Evolutionary conservation across 2,329 filamentous ascomycete genomes (phyloP).

Genomic region (Bipolaris victoriae): DNA sequence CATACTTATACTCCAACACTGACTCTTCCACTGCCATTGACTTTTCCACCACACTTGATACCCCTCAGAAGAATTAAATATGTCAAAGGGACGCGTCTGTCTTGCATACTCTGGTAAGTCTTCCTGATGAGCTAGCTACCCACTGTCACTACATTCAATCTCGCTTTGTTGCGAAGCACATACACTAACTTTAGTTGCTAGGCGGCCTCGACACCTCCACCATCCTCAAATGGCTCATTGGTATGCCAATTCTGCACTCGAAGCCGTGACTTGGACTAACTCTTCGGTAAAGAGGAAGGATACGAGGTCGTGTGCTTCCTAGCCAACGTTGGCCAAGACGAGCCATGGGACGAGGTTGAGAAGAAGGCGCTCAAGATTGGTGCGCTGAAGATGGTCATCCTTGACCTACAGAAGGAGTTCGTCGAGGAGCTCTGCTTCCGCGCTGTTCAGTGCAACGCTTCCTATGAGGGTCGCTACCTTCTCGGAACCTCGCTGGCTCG

Average conservation of each 20-base stretch:
- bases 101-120: conserved; percentile 55
- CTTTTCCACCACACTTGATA: conserved; percentile 6
- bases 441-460: conserved; percentile 73
- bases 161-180: conserved; percentile 1
- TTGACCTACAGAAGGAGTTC: conserved; percentile 75
- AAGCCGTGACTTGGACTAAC: conserved; percentile 13
- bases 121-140: neutral
- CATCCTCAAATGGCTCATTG: conserved; percentile 47
- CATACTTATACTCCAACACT: conserved; percentile 21
- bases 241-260: conserved; percentile 22
- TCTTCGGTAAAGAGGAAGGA: conserved; percentile 52
- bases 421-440: conserved; percentile 81
- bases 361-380: conserved; percentile 74
- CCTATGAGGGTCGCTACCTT: conserved; percentile 61
- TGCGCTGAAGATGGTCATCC: conserved; percentile 67
- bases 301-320: conserved; percentile 69
- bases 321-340: conserved; percentile 66
- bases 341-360: conserved; percentile 61
- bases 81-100: conserved; percentile 55
- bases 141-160: neutral
- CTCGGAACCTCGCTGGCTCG: conserved; percentile 68
- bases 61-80: conserved; percentile 22
- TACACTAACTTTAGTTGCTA: conserved; percentile 38
- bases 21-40: conserved; percentile 18
- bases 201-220: conserved; percentile 66